Conservation (phyloP, 176 grass and related monocot genomes). For the Tillandsia leiboldiana region DNA sequence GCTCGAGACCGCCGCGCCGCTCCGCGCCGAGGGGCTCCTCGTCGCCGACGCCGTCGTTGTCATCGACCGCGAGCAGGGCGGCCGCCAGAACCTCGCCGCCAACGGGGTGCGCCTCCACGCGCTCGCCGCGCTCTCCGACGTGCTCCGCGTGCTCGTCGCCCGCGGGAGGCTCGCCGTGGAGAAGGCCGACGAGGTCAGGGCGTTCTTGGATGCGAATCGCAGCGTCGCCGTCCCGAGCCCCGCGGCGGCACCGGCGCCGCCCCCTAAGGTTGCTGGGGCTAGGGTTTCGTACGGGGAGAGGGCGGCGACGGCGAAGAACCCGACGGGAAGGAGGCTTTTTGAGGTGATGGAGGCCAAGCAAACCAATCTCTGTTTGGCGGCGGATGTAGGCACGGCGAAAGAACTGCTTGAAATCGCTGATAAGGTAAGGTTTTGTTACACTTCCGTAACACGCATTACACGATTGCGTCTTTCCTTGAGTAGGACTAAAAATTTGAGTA, state of each 20-base stretch:
- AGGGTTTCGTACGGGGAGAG: constrained; percentile 47
- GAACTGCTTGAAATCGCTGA: constrained; percentile 73
- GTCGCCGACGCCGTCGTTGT: constrained; percentile 68
- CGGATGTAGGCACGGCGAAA: constrained; percentile 80
- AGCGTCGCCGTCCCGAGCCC: constrained; percentile 51
- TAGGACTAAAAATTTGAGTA: background rate
- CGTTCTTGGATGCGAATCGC: constrained; percentile 69
- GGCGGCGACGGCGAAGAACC: constrained; percentile 46
- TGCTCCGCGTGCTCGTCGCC: constrained; percentile 48
- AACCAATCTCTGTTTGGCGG: constrained; percentile 79
- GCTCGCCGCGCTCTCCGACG: constrained; percentile 66
- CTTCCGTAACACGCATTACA: background rate
- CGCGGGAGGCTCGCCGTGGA: constrained; percentile 54
- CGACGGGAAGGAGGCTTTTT: constrained; percentile 68
- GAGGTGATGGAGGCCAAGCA: constrained; percentile 84
- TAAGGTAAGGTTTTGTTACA: constrained; percentile 27
- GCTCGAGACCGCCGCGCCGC: constrained; percentile 56
- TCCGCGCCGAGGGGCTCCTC: constrained; percentile 48
- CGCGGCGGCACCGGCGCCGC: constrained; percentile 3
- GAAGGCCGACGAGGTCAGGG: constrained; percentile 69
- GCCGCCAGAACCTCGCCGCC: constrained; percentile 55
- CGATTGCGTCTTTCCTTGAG: background rate
- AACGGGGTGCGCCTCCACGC: constrained; percentile 70
- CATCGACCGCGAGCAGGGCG: constrained; percentile 84
- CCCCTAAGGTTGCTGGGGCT: constrained; percentile 6